Percentiles rank a stretch among this genome's conserved stretches.
phyloP scores from a whole-genome alignment of 345 rosid genomes.

The Bruguiera gymnorhiza region DNA sequence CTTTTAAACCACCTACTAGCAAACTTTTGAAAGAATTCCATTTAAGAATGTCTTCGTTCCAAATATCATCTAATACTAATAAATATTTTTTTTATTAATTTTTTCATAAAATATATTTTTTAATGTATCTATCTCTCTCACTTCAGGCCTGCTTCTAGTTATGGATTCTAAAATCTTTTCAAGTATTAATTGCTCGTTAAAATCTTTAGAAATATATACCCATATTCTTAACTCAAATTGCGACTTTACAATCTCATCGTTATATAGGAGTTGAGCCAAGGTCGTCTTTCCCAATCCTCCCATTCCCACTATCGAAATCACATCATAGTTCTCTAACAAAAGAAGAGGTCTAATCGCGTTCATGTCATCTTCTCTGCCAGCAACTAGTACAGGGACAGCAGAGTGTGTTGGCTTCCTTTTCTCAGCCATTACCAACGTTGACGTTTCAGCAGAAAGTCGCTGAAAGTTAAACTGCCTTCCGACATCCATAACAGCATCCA shows the following conservation, averaged over 20 bases:
- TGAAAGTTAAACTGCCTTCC: neutral
- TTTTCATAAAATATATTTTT: neutral
- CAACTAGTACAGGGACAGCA: neutral
- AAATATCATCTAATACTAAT: conserved; percentile 25
- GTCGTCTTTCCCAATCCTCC: conserved; percentile 31
- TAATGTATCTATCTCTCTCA: neutral
- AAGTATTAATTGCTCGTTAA: neutral
- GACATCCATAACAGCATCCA: conserved; percentile 5
- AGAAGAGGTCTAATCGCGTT: neutral
- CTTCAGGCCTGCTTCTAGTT: no score
- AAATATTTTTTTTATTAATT: conserved; percentile 13
- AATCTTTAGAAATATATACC: conserved; percentile 7
- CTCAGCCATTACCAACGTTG: neutral
- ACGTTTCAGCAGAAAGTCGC: neutral
- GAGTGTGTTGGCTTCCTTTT: neutral
- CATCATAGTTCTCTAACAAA: neutral
- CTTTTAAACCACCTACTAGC: conserved; percentile 9
- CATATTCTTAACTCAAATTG: conserved; percentile 12
- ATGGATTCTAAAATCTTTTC: conserved; percentile 11
- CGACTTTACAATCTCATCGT: conserved; percentile 13
- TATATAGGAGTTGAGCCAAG: conserved; percentile 16
- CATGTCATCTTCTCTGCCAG: conserved; percentile 24
- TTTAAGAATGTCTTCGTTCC: conserved; percentile 13
- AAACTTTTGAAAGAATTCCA: conserved; percentile 15
- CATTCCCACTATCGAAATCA: conserved; percentile 24